Base-by-base conservation (phyloP, 164 flowering plant species). In the Liquidambar formosana region DNA sequence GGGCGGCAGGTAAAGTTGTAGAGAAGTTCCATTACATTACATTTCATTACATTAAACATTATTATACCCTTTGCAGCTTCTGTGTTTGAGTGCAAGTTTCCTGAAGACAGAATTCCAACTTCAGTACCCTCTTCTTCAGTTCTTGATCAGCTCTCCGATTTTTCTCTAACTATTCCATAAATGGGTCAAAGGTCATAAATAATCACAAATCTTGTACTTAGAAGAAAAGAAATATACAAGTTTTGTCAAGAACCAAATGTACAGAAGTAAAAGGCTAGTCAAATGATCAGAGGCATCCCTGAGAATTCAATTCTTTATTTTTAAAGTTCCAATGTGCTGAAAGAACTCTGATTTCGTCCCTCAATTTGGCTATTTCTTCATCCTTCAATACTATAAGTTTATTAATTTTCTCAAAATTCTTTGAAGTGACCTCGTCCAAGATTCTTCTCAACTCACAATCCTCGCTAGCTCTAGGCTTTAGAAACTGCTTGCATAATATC, bases 51-150 rank as follows among this genome's bases (percentile, higher is more conserved):
- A n/a, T n/a, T n/a, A n/a, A n/a, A n/a, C n/a, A n/a, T n/a, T n/a
- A n/a, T n/a, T n/a, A 74, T 86, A 95, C 98, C 90, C 93, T 83
- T 69, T 91, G 98, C 28, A 93, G 95, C 78, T 91, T 95, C 69
- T 94, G 80, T 19, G 89, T 91, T 74, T 93, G 97, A n/a, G 94
- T 76, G 23, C 97, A 94, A 73, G 97, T 82, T 75, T 91, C 97
- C 62, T 93, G 99, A 69, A 95, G 89, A 71, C 96, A 91, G 67
- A 93, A 93, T 72, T 95, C 99, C 74, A 95, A 76, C 78, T 91
- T 93, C 65, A 93, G 52, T 23, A 95, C 97, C 72, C 87, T 91
- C 81, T 91, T 93, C 70, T 95, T 95, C 69, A 95, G 80, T 53
- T 95, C 97, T 64, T 89, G 96, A 83, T 92, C 97, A 62, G 90